Base-by-base conservation (phyloP, 2,329 filamentous ascomycete genomes). In the Trichoderma koningii region DNA sequence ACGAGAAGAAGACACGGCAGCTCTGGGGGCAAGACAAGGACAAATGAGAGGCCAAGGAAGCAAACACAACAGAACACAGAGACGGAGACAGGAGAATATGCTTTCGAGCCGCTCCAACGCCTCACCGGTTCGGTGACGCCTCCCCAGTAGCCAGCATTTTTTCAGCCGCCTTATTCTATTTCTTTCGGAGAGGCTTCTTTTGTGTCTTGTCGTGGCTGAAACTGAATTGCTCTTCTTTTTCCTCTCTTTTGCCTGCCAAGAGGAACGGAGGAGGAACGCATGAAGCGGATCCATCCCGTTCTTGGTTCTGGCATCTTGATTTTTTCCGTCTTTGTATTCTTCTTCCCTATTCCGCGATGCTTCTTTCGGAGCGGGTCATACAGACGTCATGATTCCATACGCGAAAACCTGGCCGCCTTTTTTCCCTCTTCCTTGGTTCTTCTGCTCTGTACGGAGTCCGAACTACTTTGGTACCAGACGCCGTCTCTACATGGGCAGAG, bases 361-460 rank as follows among this genome's bases (percentile, higher is more conserved):
- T n/a, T 47, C 9, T 14, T 15, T 41, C 45, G 41, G 23, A 15
- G 41, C 19, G 19, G 42, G 56, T 65, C 63, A 61, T 61, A 48
- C 55, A 44, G 34, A 65, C 63, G 63, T 65, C 63, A 65, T 65
- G 34, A 30, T 42, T 42, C 45, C 23, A 50, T 47, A 41, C 15
- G 55, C 50, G 47, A 64, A 64, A 21, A 12, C n/a, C 41, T 15
- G 38, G n/a, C 45, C 53, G 50, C 42, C 19, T 28, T 19, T 38
- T 42, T 19, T 19, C 38, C 7, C 41, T 30, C n/a, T n/a, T 57
- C 41, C 50, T 34, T 52, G 50, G 28, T 51, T 52, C 26, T 38
- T 38, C 34, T 12, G 34, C 10, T 38, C 5, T 14, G 34, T 38
- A 10, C 34, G 30, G 30, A 30, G 30, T 9, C 21, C 21, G 21